Conservation (phyloP, 1,284 basidiomycete genomes). For the Ceratobasidium sp. region DNA sequence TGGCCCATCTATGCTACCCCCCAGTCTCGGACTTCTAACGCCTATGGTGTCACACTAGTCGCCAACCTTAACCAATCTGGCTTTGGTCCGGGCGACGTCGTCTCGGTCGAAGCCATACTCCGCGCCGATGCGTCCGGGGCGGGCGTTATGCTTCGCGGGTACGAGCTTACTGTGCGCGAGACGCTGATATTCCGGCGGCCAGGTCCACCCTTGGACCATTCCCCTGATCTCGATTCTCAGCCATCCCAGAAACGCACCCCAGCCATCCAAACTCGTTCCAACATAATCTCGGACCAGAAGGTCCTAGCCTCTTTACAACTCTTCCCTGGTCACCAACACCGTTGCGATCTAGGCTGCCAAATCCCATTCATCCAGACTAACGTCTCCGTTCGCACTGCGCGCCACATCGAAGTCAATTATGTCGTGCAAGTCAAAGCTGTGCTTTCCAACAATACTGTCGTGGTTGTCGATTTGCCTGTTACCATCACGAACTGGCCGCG, state of each 20-base stretch:
- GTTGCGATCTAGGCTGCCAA: constrained; percentile 74
- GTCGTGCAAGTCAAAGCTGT: constrained; percentile 80
- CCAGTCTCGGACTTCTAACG: constrained; percentile 74
- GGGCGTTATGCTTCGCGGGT: constrained; percentile 77
- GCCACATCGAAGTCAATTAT: constrained; percentile 86
- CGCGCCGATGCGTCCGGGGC: constrained; percentile 62
- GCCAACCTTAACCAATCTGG: constrained; percentile 78
- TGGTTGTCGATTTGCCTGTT: constrained; percentile 77
- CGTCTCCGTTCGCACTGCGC: constrained; percentile 79
- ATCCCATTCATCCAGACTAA: constrained; percentile 78
- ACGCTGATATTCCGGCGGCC: constrained; percentile 62
- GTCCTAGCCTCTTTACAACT: constrained; percentile 77
- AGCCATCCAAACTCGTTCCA: constrained; percentile 67
- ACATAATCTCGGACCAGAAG: constrained; percentile 72
- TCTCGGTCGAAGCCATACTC: constrained; percentile 75
- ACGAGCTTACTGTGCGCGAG: constrained; percentile 83
- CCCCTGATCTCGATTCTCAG: constrained; percentile 25
- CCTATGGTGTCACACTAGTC: constrained; percentile 76
- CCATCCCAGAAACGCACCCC: constrained; percentile 43
- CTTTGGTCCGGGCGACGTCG: constrained; percentile 85
- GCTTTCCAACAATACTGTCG: constrained; percentile 72
- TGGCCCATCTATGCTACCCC: constrained; percentile 89
- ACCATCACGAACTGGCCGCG: constrained; percentile 69
- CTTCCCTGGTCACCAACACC: constrained; percentile 76
- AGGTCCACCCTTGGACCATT: constrained; percentile 38